These are phyloP conservation scores for Elongisporangium undulatum DNA, from an alignment of 352 stramenopile species.

Conservation along the genomic window DNA sequence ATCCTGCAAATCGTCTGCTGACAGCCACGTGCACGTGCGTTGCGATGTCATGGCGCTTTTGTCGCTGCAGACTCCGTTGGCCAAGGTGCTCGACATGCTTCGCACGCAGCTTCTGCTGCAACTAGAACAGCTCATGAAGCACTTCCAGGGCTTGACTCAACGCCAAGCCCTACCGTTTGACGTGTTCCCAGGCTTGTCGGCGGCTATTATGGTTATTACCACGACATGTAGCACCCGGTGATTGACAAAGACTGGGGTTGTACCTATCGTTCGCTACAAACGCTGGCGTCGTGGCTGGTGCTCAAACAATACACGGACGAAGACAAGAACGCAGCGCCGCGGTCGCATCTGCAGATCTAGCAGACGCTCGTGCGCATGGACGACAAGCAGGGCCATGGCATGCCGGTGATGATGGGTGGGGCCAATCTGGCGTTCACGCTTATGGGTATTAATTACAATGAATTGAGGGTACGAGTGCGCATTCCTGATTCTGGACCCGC, in stretches of 20 bases:
- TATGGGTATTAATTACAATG: slow-evolving; percentile 73
- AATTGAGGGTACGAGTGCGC: slow-evolving; percentile 45
- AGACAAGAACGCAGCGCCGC: slow-evolving; percentile 11
- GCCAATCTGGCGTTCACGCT: slow-evolving; percentile 80
- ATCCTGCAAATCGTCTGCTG: slow-evolving; percentile 2
- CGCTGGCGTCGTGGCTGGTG: slow-evolving; percentile 74
- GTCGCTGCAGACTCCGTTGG: slow-evolving; percentile 13
- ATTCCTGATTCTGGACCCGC: slow-evolving; percentile 81
- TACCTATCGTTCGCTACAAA: slow-evolving; percentile 85
- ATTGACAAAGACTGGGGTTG: slow-evolving; percentile 90
- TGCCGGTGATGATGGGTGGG: slow-evolving; percentile 85
- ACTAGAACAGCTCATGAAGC: slow-evolving; percentile 16
- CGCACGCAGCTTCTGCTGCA: slow-evolving; percentile 21
- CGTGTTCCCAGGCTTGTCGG: slow-evolving; percentile 32
- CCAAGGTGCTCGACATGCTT: slow-evolving; percentile 10
- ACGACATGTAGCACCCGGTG: slow-evolving; percentile 77
- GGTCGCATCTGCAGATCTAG: slow-evolving; percentile 71
- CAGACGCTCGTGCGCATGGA: slow-evolving; percentile 70
- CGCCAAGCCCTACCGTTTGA: not conserved
- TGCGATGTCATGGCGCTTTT: slow-evolving; percentile 42
- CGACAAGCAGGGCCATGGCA: slow-evolving; percentile 77
- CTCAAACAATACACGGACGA: slow-evolving; percentile 59
- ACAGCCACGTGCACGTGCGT: slow-evolving; percentile 12
- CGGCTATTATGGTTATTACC: slow-evolving; percentile 82
- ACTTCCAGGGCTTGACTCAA: slow-evolving; percentile 1